Evolutionary conservation across 108 stramenopile genomes (phyloP).

Genomic region (Chaetoceros tenuissimus): DNA sequence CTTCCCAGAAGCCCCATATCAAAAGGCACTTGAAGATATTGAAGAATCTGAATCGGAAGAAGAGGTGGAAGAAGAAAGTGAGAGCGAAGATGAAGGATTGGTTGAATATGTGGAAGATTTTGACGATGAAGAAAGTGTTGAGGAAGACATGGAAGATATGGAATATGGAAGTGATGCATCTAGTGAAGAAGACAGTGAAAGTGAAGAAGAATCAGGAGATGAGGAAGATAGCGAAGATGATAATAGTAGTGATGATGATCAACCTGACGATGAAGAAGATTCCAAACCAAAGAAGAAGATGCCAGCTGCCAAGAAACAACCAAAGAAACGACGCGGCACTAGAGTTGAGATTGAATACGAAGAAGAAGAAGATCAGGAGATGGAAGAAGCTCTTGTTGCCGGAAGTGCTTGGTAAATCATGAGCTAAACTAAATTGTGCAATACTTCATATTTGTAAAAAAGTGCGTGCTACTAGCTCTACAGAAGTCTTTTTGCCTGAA

Average conservation of each 20-base stretch:
- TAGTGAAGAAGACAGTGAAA: slow-evolving; percentile 30
- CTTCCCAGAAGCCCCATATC: slow-evolving; percentile 84
- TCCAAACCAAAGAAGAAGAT: slow-evolving; percentile 24
- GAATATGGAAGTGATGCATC: slow-evolving; percentile 58
- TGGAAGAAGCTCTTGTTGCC: slow-evolving; percentile 1
- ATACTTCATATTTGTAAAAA: too few relatives aligned
- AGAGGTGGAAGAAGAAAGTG: slow-evolving; percentile 54
- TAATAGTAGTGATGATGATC: slow-evolving; percentile 21
- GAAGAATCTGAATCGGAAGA: slow-evolving; percentile 52
- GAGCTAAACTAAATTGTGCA: too few relatives aligned
- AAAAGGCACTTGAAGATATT: slow-evolving; percentile 67
- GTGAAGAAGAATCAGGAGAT: slow-evolving; percentile 16
- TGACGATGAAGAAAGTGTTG: slow-evolving; percentile 60
- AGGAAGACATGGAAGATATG: slow-evolving; percentile 75
- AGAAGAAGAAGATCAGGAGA: slow-evolving; percentile 34
- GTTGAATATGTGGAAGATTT: slow-evolving; percentile 80
- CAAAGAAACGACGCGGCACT: slow-evolving; percentile 33
- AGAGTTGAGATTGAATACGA: slow-evolving; percentile 82
- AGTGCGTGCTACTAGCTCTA: too few relatives aligned
- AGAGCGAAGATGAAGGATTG: slow-evolving; percentile 41
- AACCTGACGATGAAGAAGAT: slow-evolving; percentile 24
- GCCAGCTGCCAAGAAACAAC: slow-evolving; percentile 16
- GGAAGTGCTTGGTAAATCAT: not conserved
- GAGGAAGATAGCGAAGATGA: slow-evolving; percentile 27
- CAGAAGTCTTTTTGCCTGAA: too few relatives aligned